Evolutionary conservation across 108 stramenopile species (phyloP), one percentile per base, ranked within the genome.

Genomic region (Conticribra weissflogii): DNA sequence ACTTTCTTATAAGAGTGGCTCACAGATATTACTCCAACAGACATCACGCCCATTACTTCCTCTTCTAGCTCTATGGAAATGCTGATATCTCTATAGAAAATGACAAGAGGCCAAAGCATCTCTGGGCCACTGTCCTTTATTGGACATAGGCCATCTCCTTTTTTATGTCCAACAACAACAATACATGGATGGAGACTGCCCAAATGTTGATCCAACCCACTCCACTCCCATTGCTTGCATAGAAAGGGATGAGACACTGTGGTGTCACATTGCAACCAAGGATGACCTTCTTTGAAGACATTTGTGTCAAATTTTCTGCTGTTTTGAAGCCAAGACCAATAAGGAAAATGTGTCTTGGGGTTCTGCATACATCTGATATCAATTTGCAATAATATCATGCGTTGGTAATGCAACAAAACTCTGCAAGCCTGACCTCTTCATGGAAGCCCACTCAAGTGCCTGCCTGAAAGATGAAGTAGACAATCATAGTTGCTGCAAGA

Each of bases 391-490:
- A 4, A 53, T 71, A 34, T 58, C 24, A 16, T 17, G 69, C 17
- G 18, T 57, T 29, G 69, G 61, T 53, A 59, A 71, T 24, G 31
- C 22, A 12, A 19, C 55, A 18, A 34, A 61, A 21, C 25, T 71
- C 45, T 18, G 34, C 7, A 5, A n/a, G 16, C 46, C 41, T 3
- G 69, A 71, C n/a, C 51, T 71, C 0, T 15, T 31, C 31, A 18
- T 63, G 23, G 17, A 22, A 28, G 34, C 49, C 36, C 19, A 36
- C 7, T 44, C 2, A 17, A 52, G 5, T 65, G 51, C 53, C 12
- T 29, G 22, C n/a, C 31, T 49, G 2, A 66, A 75, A 45, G 74
- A 68, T 61, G 55, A 67, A 14, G 32, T 19, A 22, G 66, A 75
- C 30, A 16, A 22, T 44, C 24, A 56, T 33, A 57, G 48, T 3